Percentiles rank a stretch among this genome's conserved stretches.
Evolutionary conservation across 768 basidiomycete genomes (phyloP).

Genomic region (Phaeotremella skinneri): DNA sequence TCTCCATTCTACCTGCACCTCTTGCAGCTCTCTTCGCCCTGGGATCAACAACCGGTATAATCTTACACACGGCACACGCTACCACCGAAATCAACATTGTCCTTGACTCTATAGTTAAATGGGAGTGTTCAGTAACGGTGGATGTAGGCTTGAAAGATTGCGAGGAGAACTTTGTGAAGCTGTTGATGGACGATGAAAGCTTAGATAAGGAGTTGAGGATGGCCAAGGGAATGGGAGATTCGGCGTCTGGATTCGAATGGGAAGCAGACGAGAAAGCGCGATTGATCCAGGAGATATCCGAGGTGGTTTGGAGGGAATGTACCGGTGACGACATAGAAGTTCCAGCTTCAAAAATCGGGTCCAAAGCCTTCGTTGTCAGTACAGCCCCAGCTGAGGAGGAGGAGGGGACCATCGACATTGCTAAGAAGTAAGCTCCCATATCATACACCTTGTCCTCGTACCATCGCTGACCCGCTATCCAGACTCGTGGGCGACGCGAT

Average conservation of each 20-base stretch:
- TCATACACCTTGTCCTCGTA: not conserved
- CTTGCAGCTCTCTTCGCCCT: constrained; percentile 45
- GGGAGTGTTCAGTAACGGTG: constrained; percentile 38
- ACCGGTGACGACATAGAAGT: constrained; percentile 40
- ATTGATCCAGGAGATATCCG: constrained; percentile 31
- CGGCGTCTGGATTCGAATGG: constrained; percentile 2
- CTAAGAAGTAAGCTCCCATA: constrained; percentile 42
- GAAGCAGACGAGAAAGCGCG: not conserved
- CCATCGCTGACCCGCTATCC: not conserved
- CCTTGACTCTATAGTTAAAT: constrained; percentile 40
- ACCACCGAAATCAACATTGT: constrained; percentile 32
- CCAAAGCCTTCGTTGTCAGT: constrained; percentile 10
- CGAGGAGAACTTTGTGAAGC: constrained; percentile 22
- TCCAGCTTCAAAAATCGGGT: constrained; percentile 15
- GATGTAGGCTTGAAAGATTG: constrained; percentile 41
- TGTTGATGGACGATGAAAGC: constrained; percentile 30
- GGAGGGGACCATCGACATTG: constrained; percentile 45
- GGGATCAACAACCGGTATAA: constrained; percentile 41
- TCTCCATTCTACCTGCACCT: constrained; percentile 39
- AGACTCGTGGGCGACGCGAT: constrained; percentile 41
- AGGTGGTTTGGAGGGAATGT: constrained; percentile 37
- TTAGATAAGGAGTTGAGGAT: constrained; percentile 6
- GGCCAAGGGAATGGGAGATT: not conserved
- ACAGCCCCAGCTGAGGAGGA: constrained; percentile 32
- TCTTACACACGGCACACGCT: constrained; percentile 37